Percentiles rank a stretch among this genome's conserved stretches.
Conservation (phyloP, 768 basidiomycete species). For the Harrya chromipes region DNA sequence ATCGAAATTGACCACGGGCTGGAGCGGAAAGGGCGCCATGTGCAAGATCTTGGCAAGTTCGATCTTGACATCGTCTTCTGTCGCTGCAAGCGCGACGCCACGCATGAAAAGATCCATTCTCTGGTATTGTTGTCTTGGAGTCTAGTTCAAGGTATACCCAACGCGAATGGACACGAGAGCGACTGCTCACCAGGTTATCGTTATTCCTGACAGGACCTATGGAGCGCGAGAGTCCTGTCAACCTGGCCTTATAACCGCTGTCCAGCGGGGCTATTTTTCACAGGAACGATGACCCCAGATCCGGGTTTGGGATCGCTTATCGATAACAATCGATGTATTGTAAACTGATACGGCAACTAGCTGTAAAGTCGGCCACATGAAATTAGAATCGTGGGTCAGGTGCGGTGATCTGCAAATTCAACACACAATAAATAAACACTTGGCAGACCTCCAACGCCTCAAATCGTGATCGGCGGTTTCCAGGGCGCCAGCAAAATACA, state of each 20-base stretch:
- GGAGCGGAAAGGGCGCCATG: conserved; percentile 30
- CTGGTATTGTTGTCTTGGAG: neutral
- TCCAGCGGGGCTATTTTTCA: neutral
- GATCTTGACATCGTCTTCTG: conserved; percentile 30
- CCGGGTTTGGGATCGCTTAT: conserved; percentile 3
- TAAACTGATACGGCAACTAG: conserved; percentile 1
- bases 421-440: neutral
- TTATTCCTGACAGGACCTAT: conserved; percentile 9
- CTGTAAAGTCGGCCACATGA: neutral
- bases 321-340: conserved; percentile 16
- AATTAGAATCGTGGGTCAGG: conserved; percentile 1
- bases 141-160: neutral
- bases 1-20: conserved; percentile 33
- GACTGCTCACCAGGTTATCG: conserved; percentile 20
- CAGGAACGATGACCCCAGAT: neutral
- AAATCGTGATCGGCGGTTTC: no score
- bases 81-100: conserved; percentile 27
- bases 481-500: neutral
- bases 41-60: conserved; percentile 34
- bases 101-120: conserved; percentile 37
- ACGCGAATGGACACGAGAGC: neutral
- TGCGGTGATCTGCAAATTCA: conserved; percentile 10
- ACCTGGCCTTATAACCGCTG: conserved; percentile 15
- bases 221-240: neutral
- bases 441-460: neutral